These are phyloP conservation scores for Hippophae tibetana DNA, from an alignment of 306 rosid genomes.

Conservation along the genomic window DNA sequence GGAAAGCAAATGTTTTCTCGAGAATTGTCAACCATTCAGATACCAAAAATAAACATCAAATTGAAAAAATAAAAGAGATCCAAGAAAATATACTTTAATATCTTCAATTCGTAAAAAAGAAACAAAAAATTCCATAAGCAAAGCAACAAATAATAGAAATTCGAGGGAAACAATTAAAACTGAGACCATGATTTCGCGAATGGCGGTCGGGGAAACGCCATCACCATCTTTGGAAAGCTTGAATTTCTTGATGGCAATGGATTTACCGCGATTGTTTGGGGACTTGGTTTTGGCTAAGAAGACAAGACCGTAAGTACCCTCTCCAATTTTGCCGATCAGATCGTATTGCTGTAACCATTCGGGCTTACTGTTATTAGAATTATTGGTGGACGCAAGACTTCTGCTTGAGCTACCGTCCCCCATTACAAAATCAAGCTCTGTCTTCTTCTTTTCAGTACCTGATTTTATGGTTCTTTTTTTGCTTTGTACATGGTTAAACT, in stretches of 20 bases:
- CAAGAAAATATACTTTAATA: too few relatives aligned
- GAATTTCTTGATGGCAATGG: slow-evolving; percentile 90
- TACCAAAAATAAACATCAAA: not conserved
- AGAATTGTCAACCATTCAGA: not conserved
- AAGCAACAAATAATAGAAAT: not conserved
- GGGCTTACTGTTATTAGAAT: slow-evolving; percentile 50
- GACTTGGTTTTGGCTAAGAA: slow-evolving; percentile 73
- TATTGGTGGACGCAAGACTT: not conserved
- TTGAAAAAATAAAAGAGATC: not conserved
- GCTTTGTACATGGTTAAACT: too few relatives aligned
- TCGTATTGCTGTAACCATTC: slow-evolving; percentile 96
- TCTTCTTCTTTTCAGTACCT: slow-evolving; percentile 51
- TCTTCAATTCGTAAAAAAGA: too few relatives aligned
- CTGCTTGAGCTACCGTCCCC: slow-evolving; percentile 10
- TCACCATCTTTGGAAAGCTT: slow-evolving; percentile 94
- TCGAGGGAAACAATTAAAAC: not conserved
- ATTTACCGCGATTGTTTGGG: slow-evolving; percentile 56
- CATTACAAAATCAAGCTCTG: slow-evolving; percentile 16
- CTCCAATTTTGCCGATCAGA: slow-evolving; percentile 89
- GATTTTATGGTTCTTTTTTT: too few relatives aligned
- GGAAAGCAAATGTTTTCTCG: not conserved
- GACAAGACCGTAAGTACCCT: slow-evolving; percentile 90
- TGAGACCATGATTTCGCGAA: slow-evolving; percentile 90
- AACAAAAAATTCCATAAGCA: too few relatives aligned
- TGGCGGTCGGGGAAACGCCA: slow-evolving; percentile 95